Base-by-base conservation (phyloP, 768 basidiomycete genomes). In the Tephrocybe sp. region DNA sequence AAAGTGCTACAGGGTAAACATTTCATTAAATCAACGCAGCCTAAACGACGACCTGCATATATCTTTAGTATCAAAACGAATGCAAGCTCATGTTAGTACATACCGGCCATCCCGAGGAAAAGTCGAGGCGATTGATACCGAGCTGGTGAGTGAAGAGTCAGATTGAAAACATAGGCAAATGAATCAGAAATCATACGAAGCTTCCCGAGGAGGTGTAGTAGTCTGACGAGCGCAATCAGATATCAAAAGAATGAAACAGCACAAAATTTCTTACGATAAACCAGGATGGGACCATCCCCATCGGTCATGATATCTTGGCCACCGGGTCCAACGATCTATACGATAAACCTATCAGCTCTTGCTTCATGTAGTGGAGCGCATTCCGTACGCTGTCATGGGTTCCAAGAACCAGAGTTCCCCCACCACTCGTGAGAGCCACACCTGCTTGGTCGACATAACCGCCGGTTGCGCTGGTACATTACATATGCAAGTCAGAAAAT, bases 21-120 rank as follows among this genome's bases (percentile, higher is more conserved):
- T n/a, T n/a, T n/a, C n/a, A n/a, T n/a, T n/a, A n/a, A n/a, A n/a
- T n/a, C n/a, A n/a, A n/a, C n/a, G n/a, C n/a, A n/a, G n/a, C n/a
- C n/a, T n/a, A n/a, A n/a, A n/a, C n/a, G n/a, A n/a, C n/a, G n/a
- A n/a, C n/a, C n/a, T n/a, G n/a, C n/a, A n/a, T n/a, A n/a, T n/a
- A n/a, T n/a, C n/a, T n/a, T n/a, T n/a, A n/a, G n/a, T n/a, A n/a
- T n/a, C n/a, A n/a, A n/a, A n/a, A n/a, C n/a, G n/a, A n/a, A n/a
- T n/a, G n/a, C n/a, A n/a, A n/a, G n/a, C n/a, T n/a, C n/a, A n/a
- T n/a, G n/a, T n/a, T n/a, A n/a, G n/a, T n/a, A 58, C 65, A 45
- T 47, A 77, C 75, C 3, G 77, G 76, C 77, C 76, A 79, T 4
- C 77, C 76, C 49, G 64, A 69, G 13, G 74, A 72, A 61, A 78